Evolutionary conservation across 805 yeast genomes (phyloP), one percentile per base, ranked within the genome.

Genomic region (Cyberlindnera japonica): DNA sequence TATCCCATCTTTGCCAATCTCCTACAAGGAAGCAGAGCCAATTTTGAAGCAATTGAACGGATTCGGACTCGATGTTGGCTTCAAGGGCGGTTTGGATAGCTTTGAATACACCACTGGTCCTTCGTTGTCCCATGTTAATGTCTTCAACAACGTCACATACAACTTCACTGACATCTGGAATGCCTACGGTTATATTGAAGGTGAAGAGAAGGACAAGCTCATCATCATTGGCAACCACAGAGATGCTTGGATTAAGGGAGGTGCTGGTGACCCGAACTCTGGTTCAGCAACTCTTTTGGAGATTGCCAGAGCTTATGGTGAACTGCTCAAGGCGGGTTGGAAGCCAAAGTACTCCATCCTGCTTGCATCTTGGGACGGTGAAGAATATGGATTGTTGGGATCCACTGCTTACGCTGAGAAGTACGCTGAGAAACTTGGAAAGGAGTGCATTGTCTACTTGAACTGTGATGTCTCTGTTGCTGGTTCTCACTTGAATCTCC

Each of bases 311-410:
- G 79, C 75, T 1, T 64, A 82, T 25, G 73, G 77, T 18, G 73
- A 67, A 31, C 63, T 83, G 38, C 45, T 58, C 23, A 64, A 71
- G 45, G 47, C 56, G 1, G 88, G 87, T 8, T 83, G 84, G 83
- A 71, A 73, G 52, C 90, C 90, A 25, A 59, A 69, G 36, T 68
- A 86, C 54, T 72, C 85, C 1, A 78, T 83, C 37, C 61, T 77
- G 34, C 69, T 84, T 41, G 86, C 83, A 1, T 77, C 85, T n/a
- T 83, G 89, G 87, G 93, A 83, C 57, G 91, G 87, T 38, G 91
- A 84, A 59, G 91, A 84, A 60, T 79, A 79, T 52, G 89, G 81
- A 1, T 64, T 84, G 23, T 51, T 84, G 17, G 93, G 93, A 2
- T 79, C 87, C 2, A 84, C 90, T 3, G 90, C 81, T 45, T 83